Percentiles rank a stretch among this genome's conserved stretches.
Conservation (phyloP, 352 stramenopile genomes). For the Phytophthora nicotianae region DNA sequence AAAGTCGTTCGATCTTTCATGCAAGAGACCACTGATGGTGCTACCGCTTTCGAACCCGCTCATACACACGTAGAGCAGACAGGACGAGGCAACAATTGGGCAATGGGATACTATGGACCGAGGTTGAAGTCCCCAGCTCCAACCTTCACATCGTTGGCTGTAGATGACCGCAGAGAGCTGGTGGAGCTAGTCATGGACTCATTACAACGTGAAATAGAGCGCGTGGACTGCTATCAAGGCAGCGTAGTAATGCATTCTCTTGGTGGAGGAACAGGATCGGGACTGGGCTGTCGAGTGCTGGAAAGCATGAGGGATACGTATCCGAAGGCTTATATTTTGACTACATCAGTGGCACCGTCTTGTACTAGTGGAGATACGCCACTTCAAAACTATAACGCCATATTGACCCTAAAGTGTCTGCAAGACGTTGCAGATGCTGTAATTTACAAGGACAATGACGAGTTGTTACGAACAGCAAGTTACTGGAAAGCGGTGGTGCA, state of each 20-base stretch:
- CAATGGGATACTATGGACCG: conserved; percentile 77
- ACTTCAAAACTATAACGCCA: conserved; percentile 88
- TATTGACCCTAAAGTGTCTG: conserved; percentile 73
- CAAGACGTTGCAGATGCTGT: conserved; percentile 76
- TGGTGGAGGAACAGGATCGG: conserved; percentile 80
- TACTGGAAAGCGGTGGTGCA: conserved; percentile 55
- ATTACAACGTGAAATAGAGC: conserved; percentile 73
- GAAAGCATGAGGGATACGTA: conserved; percentile 84
- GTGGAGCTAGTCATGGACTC: conserved; percentile 79
- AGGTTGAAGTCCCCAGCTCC: conserved; percentile 23
- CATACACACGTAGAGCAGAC: conserved; percentile 66
- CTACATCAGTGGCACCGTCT: conserved; percentile 74
- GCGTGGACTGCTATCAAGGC: conserved; percentile 71
- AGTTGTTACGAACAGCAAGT: conserved; percentile 57
- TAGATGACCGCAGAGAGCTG: conserved; percentile 51
- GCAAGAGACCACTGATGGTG: not conserved
- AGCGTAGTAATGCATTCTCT: conserved; percentile 81
- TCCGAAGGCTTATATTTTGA: conserved; percentile 68
- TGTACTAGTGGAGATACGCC: conserved; percentile 66
- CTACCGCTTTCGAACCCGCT: conserved; percentile 40
- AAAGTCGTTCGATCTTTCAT: conserved; percentile 67
- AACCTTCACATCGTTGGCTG: conserved; percentile 37
- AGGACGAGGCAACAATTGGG: conserved; percentile 90
- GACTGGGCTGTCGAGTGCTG: conserved; percentile 82
- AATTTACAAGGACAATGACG: conserved; percentile 89